Evolutionary conservation across 208 protist genomes (phyloP).

Genomic region (Leishmania tarentolae): DNA sequence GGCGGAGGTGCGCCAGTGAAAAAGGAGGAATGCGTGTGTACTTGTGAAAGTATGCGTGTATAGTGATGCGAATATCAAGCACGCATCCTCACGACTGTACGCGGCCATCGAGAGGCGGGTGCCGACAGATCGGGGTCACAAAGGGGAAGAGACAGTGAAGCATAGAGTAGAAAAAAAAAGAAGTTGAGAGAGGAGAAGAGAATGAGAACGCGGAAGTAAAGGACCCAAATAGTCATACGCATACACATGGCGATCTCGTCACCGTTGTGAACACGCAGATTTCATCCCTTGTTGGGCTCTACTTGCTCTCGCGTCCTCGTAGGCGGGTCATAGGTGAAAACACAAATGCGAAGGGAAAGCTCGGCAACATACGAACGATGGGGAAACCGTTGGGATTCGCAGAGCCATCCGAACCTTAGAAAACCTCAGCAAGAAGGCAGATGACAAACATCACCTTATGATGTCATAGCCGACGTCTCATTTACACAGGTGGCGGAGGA

Average conservation of each 20-base stretch:
- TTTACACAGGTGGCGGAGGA: not conserved
- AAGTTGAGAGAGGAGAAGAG: not conserved
- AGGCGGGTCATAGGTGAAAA: not conserved
- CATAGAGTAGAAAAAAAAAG: not conserved
- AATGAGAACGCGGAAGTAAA: not conserved
- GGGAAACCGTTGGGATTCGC: not conserved
- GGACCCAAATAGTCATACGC: not conserved
- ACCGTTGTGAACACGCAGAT: no score
- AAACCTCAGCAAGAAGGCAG: not conserved
- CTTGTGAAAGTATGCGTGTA: not conserved
- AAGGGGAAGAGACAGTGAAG: not conserved
- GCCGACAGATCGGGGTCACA: no score
- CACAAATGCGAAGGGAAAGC: not conserved
- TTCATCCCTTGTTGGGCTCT: not conserved
- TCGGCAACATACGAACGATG: no score
- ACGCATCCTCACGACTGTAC: not conserved
- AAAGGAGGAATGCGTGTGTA: not conserved
- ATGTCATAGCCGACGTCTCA: not conserved
- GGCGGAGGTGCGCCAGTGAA: not conserved
- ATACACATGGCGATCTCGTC: not conserved
- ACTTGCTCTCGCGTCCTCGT: not conserved
- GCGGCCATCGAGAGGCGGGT: not conserved
- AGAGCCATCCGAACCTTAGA: not conserved
- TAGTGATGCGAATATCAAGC: no score
- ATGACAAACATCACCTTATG: not conserved